Evolutionary conservation across 2,329 filamentous ascomycete species (phyloP).

Genomic region (Ascochyta koolunga): DNA sequence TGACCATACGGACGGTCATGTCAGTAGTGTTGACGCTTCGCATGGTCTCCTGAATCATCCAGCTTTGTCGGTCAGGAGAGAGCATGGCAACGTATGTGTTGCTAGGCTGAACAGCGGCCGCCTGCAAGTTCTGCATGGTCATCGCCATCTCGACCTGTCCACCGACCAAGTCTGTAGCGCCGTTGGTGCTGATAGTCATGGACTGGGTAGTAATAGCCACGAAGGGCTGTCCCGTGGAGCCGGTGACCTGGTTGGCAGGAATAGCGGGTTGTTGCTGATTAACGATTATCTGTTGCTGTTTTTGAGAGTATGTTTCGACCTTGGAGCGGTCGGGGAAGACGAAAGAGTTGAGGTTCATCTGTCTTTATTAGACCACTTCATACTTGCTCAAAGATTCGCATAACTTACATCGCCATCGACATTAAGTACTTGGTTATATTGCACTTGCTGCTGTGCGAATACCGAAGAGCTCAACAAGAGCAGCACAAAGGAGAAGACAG

Average conservation of each 20-base stretch:
- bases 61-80: constrained; percentile 45
- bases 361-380: constrained; percentile 11
- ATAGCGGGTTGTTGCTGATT: constrained; percentile 47
- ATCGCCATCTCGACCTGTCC: constrained; percentile 46
- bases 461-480: constrained; percentile 37
- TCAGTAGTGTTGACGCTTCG: constrained; percentile 45
- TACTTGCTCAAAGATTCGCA: accelerated
- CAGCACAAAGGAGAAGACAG: constrained; percentile 41
- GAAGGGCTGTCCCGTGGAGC: constrained; percentile 46
- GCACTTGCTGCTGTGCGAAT: constrained; percentile 38
- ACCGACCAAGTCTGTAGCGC: constrained; percentile 45
- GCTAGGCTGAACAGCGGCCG: constrained; percentile 38
- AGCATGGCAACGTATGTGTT: constrained; percentile 48
- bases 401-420: constrained; percentile 47
- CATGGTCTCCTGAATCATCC: constrained; percentile 48
- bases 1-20: constrained; percentile 46
- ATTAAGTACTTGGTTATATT: constrained; percentile 50
- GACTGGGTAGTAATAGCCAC: constrained; percentile 42
- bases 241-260: constrained; percentile 45
- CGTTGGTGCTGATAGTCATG: constrained; percentile 46
- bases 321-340: constrained; percentile 46
- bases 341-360: constrained; percentile 48
- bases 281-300: constrained; percentile 48
- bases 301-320: constrained; percentile 47
- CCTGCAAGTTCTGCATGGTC: constrained; percentile 36